Evolutionary conservation across 2,329 filamentous ascomycete species (phyloP), one percentile per base, ranked within the genome.

Genomic region (Coniochaeta sp.): DNA sequence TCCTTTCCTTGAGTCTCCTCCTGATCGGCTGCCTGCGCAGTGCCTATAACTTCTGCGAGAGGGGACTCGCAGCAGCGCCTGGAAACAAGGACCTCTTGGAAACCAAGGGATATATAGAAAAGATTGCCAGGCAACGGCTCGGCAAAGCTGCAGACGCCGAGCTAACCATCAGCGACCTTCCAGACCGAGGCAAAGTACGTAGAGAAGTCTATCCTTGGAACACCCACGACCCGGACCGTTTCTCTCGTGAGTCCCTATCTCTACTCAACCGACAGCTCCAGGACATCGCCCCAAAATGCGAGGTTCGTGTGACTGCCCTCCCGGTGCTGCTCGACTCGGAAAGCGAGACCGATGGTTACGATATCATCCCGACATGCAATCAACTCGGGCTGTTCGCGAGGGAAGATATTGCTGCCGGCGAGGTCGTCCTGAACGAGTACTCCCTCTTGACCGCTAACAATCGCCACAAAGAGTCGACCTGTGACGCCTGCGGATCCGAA

Each of bases 361-460:
- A 79, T n/a, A 76, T 76, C 44, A 81, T 80, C 17, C 76, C 79
- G 9, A 88, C 83, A 6, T 87, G 86, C 66, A 82, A 84, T 62
- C 95, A 99, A 73, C 82, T 99, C 0, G 95, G 95, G 5, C 82
- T 99, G 3, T 98, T 98, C 71, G 93, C 93, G 8, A 90, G 86
- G 67, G 83, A 90, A 64, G 88, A 96, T 65, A 90, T 98, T 40
- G 76, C 79, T 0, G 85, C 91, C 0, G 90, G 89, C 11, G 89
- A 96, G 71, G 79, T 82, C 6, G 86, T 97, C 1, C 81, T 99
- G 33, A 79, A 84, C 56, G 95, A 99, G 70, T 90, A 89, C 62
- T 95, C 92, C 9, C 82, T 96, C 8, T 78, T 99, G 44, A 96
- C 93, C 1, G 93, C 91, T 54, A 95, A 93, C 67, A 95, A 95